Conservation (phyloP, 2,329 filamentous ascomycete species). For the Alternaria ventricosa region DNA sequence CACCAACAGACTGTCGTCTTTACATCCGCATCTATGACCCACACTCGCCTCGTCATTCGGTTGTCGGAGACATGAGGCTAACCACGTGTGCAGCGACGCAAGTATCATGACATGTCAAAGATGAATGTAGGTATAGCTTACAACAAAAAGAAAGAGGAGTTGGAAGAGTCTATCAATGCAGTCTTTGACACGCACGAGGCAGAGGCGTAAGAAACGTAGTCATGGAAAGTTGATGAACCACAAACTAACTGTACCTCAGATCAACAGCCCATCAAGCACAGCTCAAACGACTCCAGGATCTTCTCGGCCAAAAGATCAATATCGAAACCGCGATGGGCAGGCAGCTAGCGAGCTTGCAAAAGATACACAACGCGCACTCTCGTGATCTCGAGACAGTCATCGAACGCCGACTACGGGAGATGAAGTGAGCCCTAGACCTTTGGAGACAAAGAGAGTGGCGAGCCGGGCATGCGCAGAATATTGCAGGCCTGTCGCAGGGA, state of each 20-base stretch:
- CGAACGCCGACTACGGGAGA: constrained; percentile 24
- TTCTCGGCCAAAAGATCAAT: constrained; percentile 29
- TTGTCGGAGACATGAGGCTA: not conserved
- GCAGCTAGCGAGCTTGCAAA: constrained; percentile 22
- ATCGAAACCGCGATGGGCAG: constrained; percentile 35
- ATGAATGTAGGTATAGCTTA: constrained; percentile 30
- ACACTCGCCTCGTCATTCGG: not conserved
- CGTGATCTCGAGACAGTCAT: constrained; percentile 31
- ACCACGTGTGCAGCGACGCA: constrained; percentile 30
- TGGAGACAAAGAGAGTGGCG: not conserved
- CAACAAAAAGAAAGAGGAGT: constrained; percentile 4
- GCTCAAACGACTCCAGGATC: constrained; percentile 28
- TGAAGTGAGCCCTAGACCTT: constrained; percentile 18
- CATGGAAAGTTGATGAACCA: not conserved
- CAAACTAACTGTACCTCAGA: constrained; percentile 19
- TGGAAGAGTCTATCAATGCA: constrained; percentile 25
- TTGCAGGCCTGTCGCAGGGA: not conserved
- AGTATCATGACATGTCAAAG: constrained; percentile 29
- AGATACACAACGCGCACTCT: constrained; percentile 29
- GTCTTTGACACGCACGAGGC: constrained; percentile 35
- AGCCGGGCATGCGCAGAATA: not conserved
- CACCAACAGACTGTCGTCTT: not conserved
- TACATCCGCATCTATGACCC: not conserved
- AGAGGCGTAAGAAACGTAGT: constrained; percentile 34
- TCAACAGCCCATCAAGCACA: constrained; percentile 29